A percentile compares a stretch with the other conserved stretches of the same genome.
These are phyloP conservation scores for Tolypocladium sp. DNA, from an alignment of 2,329 filamentous ascomycete species.

Conservation along the genomic window DNA sequence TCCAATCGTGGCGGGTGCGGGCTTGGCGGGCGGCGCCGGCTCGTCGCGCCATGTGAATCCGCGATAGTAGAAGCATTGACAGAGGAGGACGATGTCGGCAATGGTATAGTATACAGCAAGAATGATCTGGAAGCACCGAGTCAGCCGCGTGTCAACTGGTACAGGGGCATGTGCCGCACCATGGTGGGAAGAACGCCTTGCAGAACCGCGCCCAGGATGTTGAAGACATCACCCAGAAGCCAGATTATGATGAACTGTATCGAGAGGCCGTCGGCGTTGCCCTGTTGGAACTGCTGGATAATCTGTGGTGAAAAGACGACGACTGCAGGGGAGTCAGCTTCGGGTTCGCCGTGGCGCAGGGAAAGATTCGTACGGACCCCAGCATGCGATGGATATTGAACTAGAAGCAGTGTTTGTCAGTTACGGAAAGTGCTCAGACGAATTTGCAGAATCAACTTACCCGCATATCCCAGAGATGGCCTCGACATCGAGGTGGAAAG, in stretches of 20 bases:
- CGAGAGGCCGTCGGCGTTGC: constrained; percentile 79
- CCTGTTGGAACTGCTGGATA: constrained; percentile 81
- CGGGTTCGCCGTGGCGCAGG: neutral
- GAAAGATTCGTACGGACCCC: constrained; percentile 36
- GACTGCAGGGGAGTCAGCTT: constrained; percentile 35
- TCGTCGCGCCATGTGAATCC: constrained; percentile 64
- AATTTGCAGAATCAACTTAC: constrained; percentile 32
- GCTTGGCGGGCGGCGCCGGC: constrained; percentile 32
- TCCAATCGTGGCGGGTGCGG: constrained; percentile 19
- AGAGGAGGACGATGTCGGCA: constrained; percentile 78
- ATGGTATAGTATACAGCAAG: constrained; percentile 91
- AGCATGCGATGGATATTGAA: constrained; percentile 93
- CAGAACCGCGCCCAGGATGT: constrained; percentile 83
- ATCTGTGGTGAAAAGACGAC: constrained; percentile 97
- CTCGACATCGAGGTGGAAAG: constrained; percentile 72
- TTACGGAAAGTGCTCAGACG: neutral
- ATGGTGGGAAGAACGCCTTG: constrained; percentile 92
- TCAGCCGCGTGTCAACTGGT: neutral
- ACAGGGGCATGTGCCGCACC: constrained; percentile 31
- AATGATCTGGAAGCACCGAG: constrained; percentile 50
- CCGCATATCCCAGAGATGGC: constrained; percentile 89
- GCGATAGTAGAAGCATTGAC: constrained; percentile 92
- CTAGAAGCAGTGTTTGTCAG: constrained; percentile 30
- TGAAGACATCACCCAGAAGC: constrained; percentile 92
- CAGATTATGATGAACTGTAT: constrained; percentile 89